Base-by-base conservation (phyloP, 108 stramenopile genomes). In the Cylindrotheca fusiformis region DNA sequence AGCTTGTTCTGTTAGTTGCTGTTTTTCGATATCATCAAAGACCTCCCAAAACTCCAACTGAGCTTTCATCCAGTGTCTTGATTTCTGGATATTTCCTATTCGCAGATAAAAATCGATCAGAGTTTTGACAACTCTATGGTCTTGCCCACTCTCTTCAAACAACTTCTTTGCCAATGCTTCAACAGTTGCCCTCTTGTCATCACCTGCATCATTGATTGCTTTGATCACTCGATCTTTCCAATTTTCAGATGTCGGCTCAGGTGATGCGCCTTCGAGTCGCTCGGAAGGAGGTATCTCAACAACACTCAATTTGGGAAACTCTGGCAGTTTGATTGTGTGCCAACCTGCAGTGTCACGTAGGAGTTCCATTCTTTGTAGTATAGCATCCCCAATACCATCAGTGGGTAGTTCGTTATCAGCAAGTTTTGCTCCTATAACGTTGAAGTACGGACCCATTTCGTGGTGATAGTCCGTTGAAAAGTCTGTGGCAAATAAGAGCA, bases 21-120 rank as follows among this genome's bases (percentile, higher is more conserved):
- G 52, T 52, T 51, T 52, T 26, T 64, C 30, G 10, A 25, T 19
- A 4, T 32, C 10, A 55, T 55, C 62, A 19, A 41, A 45, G 19
- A 50, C 54, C 47, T 65, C 10, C 22, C 65, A 52, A 12, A n/a
- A 10, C 24, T 67, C 72, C 25, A 67, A 17, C 23, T 33, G 29
- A 1, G 26, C 25, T 45, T 50, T 49, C 3, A 77, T 46, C 76
- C 76, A 71, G 6, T 23, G 17, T 4, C 60, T 46, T 32, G 76
- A 60, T 33, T 25, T 41, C 29, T 55, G 49, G 5, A 51, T 54
- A 60, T 77, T 69, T 0, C 32, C 52, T 3, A 63, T n/a, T 33
- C 70, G 53, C 4, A 77, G 4, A 65, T 47, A 67, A 33, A 66
- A 77, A 20, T 67, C 69, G 1, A 71, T 48, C 4, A 77, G 14